A percentile compares a stretch with the other conserved stretches of the same genome.
phyloP scores from a whole-genome alignment of 2,329 filamentous ascomycete genomes.

The Exophiala oligosperma region DNA sequence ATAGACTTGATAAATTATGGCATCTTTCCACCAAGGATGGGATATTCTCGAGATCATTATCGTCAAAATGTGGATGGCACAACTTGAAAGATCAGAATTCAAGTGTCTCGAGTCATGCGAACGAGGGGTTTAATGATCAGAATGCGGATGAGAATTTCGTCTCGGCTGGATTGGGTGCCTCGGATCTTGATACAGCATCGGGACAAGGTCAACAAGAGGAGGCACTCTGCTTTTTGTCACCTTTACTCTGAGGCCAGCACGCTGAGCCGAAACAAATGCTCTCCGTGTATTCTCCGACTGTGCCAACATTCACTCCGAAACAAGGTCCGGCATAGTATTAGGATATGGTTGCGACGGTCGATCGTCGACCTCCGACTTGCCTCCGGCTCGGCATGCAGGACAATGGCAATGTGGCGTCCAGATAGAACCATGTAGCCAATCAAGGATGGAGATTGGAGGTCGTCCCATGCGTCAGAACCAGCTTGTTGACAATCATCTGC shows the following conservation, averaged over 20 bases:
- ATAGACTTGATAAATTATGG: slow-evolving; percentile 34
- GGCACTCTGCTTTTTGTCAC: too few species aligned
- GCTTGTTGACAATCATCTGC: not conserved
- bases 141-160: too few species aligned
- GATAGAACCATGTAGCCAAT: not conserved
- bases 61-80: not conserved
- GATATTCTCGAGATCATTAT: not conserved
- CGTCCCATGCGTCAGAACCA: not conserved
- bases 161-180: too few species aligned
- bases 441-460: not conserved
- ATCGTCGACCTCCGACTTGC: not conserved
- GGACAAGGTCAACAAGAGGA: too few species aligned
- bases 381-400: not conserved
- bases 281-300: too few species aligned
- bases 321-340: too few species aligned
- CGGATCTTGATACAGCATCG: too few species aligned
- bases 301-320: too few species aligned
- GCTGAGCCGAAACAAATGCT: too few species aligned
- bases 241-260: too few species aligned
- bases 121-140: too few species aligned
- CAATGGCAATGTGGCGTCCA: not conserved
- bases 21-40: slow-evolving; percentile 41
- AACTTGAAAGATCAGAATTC: not conserved
- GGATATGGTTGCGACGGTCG: too few species aligned
- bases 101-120: not conserved